Conservation (phyloP, 2,329 filamentous ascomycete genomes). For the Fonsecaea pedrosoi region DNA sequence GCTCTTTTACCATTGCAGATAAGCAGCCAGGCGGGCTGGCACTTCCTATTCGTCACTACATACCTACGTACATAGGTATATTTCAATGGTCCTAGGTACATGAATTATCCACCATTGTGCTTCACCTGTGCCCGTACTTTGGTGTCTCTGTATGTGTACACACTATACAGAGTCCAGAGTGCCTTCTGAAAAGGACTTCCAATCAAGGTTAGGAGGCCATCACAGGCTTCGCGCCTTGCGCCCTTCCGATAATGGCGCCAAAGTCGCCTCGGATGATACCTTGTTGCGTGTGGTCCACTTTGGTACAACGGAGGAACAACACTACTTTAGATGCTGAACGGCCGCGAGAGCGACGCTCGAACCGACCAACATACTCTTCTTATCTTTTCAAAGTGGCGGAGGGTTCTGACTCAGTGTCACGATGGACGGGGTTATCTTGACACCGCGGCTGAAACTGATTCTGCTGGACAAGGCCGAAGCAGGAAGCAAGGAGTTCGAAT, state of each 20-base stretch:
- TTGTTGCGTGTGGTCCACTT: not conserved
- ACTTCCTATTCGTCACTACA: no score
- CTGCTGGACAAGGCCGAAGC: constrained; percentile 42
- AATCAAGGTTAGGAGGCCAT: not conserved
- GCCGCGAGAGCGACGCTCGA: not conserved
- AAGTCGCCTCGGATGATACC: not conserved
- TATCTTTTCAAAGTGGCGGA: not conserved
- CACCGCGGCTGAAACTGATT: constrained; percentile 44
- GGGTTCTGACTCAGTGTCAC: not conserved
- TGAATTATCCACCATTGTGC: not conserved
- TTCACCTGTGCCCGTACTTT: not conserved
- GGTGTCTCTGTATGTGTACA: not conserved
- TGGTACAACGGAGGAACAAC: not conserved
- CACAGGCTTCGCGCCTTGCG: not conserved
- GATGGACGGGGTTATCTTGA: constrained; percentile 41
- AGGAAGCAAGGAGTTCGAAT: constrained; percentile 45
- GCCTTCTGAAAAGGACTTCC: not conserved
- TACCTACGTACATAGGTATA: no score
- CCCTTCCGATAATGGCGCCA: not conserved
- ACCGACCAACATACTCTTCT: not conserved
- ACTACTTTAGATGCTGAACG: not conserved
- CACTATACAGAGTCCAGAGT: not conserved
- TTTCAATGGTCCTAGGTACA: no score
- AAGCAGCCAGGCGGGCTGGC: not conserved
- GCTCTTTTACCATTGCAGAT: not conserved